phyloP scores from a whole-genome alignment of 2,329 filamentous ascomycete genomes.

The Coniochaeta ligniaria region DNA sequence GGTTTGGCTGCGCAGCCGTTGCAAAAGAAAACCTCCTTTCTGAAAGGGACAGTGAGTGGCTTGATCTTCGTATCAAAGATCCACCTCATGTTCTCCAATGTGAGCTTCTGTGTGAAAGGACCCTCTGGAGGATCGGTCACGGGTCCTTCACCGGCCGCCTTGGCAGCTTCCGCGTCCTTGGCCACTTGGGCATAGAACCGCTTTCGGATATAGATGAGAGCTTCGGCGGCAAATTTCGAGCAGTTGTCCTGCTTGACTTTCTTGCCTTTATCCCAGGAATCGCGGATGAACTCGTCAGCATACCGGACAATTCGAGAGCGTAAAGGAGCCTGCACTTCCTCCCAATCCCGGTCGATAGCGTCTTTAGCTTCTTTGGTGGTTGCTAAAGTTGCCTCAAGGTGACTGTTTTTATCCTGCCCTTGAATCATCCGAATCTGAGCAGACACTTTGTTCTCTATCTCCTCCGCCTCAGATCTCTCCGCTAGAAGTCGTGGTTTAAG shows the following conservation, averaged over 20 bases:
- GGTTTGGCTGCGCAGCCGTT: slow-evolving; percentile 61
- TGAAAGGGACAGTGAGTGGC: slow-evolving; percentile 55
- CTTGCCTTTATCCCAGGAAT: slow-evolving; percentile 57
- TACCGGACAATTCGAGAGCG: slow-evolving; percentile 57
- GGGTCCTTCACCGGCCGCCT: slow-evolving; percentile 36
- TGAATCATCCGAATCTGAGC: slow-evolving; percentile 15
- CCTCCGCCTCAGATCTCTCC: slow-evolving; percentile 59
- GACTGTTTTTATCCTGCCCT: slow-evolving; percentile 8
- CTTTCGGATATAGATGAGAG: slow-evolving; percentile 59
- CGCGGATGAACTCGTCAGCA: slow-evolving; percentile 63
- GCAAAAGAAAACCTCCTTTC: slow-evolving; percentile 72
- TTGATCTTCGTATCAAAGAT: slow-evolving; percentile 73
- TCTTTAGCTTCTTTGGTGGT: slow-evolving; percentile 45
- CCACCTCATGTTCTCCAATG: slow-evolving; percentile 82
- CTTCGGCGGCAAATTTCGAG: slow-evolving; percentile 63
- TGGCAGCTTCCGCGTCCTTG: slow-evolving; percentile 41
- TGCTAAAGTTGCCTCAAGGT: slow-evolving; percentile 14
- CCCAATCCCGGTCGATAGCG: slow-evolving; percentile 61
- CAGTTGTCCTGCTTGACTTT: slow-evolving; percentile 57
- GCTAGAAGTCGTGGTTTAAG: slow-evolving; percentile 60
- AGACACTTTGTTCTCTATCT: slow-evolving; percentile 36
- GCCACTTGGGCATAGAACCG: slow-evolving; percentile 57
- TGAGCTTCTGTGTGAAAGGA: slow-evolving; percentile 54
- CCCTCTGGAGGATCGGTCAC: slow-evolving; percentile 41
- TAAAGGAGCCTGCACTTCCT: slow-evolving; percentile 61